Evolutionary conservation across 805 yeast genomes (phyloP).

Genomic region (Starmerella gropengiesseri): DNA sequence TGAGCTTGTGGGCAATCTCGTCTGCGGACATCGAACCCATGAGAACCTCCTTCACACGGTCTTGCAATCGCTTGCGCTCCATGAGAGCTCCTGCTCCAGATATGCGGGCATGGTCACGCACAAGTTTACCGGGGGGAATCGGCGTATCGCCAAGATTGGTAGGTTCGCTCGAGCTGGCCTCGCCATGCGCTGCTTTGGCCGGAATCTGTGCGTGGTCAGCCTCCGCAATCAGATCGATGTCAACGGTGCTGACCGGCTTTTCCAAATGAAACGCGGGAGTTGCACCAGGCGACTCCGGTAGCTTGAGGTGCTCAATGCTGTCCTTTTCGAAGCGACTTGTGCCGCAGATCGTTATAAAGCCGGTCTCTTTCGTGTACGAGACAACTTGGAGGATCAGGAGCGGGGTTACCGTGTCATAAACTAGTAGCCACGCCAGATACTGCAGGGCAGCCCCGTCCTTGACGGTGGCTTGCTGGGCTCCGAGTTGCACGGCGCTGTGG

Average conservation of each 20-base stretch:
- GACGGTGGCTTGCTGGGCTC: background rate
- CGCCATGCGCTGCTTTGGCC: background rate
- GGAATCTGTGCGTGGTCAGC: background rate
- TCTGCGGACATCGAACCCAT: slow-evolving; percentile 87
- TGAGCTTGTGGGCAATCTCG: slow-evolving; percentile 79
- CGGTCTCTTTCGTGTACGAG: background rate
- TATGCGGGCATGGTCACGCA: no score
- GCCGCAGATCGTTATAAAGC: slow-evolving; percentile 8
- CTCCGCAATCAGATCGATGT: slow-evolving; percentile 1
- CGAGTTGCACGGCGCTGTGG: background rate
- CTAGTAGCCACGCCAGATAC: slow-evolving; percentile 13
- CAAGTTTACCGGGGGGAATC: no score
- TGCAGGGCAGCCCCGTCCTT: background rate
- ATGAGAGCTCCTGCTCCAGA: no score
- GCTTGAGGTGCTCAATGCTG: slow-evolving; percentile 7
- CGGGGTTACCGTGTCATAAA: slow-evolving; percentile 11
- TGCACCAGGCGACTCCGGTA: background rate
- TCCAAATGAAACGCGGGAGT: background rate
- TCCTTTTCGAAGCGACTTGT: slow-evolving; percentile 10
- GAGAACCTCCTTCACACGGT: slow-evolving; percentile 26
- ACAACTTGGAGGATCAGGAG: slow-evolving; percentile 9
- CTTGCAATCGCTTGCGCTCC: no score
- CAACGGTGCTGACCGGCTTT: background rate
- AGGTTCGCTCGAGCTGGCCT: no score
- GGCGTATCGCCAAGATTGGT: background rate